These are phyloP conservation scores for Aspergillus nomiae DNA, from an alignment of 2,329 filamentous ascomycete genomes.

Conservation along the genomic window DNA sequence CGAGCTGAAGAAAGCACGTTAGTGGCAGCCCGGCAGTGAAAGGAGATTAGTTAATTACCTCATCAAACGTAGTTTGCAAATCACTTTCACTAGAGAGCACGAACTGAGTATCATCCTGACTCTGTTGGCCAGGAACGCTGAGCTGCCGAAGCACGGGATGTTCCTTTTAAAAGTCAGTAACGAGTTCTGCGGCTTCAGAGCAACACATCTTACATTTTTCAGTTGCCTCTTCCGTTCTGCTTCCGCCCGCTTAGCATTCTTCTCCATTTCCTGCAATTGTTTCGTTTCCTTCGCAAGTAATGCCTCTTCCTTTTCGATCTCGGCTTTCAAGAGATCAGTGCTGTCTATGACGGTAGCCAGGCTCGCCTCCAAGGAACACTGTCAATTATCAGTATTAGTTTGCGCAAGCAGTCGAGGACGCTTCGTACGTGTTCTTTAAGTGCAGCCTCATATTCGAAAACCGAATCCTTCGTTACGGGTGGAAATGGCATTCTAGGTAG, in stretches of 20 bases:
- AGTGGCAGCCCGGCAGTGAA: constrained; percentile 7
- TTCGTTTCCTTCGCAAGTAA: constrained; percentile 43
- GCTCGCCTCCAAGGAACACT: constrained; percentile 42
- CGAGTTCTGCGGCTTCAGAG: not conserved
- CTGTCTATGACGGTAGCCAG: constrained; percentile 44
- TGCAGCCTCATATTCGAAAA: constrained; percentile 47
- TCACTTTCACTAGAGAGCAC: constrained; percentile 28
- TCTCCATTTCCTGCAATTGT: constrained; percentile 45
- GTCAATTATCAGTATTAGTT: constrained; percentile 14
- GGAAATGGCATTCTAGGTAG: constrained; percentile 51
- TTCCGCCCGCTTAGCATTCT: constrained; percentile 44
- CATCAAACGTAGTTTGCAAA: constrained; percentile 31
- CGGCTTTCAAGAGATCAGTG: constrained; percentile 41
- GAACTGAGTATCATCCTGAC: constrained; percentile 28
- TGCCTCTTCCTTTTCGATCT: constrained; percentile 46
- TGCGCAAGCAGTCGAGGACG: not conserved
- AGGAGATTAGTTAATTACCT: constrained; percentile 27
- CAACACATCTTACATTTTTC: constrained; percentile 39
- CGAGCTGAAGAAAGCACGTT: constrained; percentile 31
- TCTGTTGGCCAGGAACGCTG: constrained; percentile 21
- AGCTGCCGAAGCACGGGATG: constrained; percentile 43
- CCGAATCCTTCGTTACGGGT: constrained; percentile 42
- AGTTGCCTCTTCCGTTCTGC: constrained; percentile 41
- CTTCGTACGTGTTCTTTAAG: constrained; percentile 45
- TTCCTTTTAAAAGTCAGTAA: constrained; percentile 34